Base-by-base conservation (phyloP, 495 filamentous ascomycete genomes). In the Trypethelium eluteriae region DNA sequence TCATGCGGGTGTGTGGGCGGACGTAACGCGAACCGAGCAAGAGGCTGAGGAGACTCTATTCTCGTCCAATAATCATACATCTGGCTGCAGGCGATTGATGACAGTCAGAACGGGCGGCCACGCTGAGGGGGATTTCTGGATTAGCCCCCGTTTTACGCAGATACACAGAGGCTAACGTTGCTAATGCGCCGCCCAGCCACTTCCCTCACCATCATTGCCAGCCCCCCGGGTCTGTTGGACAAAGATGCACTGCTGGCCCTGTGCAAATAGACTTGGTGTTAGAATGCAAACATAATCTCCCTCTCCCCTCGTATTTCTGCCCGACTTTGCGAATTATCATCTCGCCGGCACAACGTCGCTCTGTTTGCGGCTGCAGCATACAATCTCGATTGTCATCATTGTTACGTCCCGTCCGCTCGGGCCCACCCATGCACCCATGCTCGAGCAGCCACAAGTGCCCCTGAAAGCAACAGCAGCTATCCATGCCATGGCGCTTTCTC, bases 401-500 rank as follows among this genome's bases (percentile, higher is more conserved):
- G 32, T 59, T 59, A 25, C 53, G 53, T 18, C 18, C 36, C 3
- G 25, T 59, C 32, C 32, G 53, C 53, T 35, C 53, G 53, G 53
- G 11, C 53, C 53, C 49, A 9, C 49, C 5, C 49, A 14, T 14
- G 5, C 12, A 16, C 16, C 41, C 7, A 46, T 46, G 49, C 49
- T 53, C 32, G 25, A 18, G n/a, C 53, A 18, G n/a, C 49, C 49
- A 53, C 12, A n/a, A 53, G 53, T 59, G 53, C 53, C 53, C 53
- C 53, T 59, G 53, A 59, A 36, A 14, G 49, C 49, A 53, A 53
- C 49, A 16, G 12, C 49, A 53, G 49, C 32, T 59, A 59, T 36
- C 53, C 53, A 59, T 59, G 53, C 53, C 53, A 59, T 59, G 53
- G 53, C 53, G 53, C 53, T 59, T 59, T 59, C 53, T 59, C 7